Evolutionary conservation across 1,139 yeast genomes (phyloP).

Genomic region (Yarrowia galli): DNA sequence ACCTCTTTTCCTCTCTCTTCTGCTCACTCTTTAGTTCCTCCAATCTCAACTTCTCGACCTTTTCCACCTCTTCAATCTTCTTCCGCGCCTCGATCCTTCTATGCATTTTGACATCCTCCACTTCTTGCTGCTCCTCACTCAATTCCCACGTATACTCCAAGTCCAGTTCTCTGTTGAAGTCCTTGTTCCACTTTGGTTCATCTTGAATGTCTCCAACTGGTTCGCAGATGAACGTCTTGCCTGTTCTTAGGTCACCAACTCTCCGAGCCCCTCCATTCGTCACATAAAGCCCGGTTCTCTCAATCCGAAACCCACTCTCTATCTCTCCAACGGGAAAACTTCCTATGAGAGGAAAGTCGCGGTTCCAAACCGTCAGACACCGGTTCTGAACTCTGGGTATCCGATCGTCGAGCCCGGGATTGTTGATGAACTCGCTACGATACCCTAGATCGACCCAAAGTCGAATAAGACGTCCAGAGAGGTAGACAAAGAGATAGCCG

Average conservation of each 20-base stretch:
- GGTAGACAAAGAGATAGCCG: not conserved
- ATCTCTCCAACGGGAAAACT: not conserved
- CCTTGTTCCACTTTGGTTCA: not conserved
- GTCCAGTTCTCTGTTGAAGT: not conserved
- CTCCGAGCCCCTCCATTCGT: not conserved
- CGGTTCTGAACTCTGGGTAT: not conserved
- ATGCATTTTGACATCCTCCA: not conserved
- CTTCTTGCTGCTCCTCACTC: not conserved
- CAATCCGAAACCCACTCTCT: not conserved
- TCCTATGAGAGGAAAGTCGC: not conserved
- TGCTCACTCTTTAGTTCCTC: too few species aligned
- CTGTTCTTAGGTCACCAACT: not conserved
- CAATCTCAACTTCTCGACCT: not conserved
- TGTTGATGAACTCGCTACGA: not conserved
- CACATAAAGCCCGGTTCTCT: not conserved
- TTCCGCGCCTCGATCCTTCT: not conserved
- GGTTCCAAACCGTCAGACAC: not conserved
- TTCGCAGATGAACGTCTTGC: not conserved
- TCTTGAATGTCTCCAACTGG: not conserved
- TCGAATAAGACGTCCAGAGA: conserved; percentile 9
- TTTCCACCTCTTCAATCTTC: not conserved
- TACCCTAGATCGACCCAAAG: conserved; percentile 4
- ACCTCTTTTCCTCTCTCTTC: not conserved
- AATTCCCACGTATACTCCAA: not conserved
- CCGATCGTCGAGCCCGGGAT: not conserved